Conservation (phyloP, 129 eudicot genomes). For the Sambucus nigra region DNA sequence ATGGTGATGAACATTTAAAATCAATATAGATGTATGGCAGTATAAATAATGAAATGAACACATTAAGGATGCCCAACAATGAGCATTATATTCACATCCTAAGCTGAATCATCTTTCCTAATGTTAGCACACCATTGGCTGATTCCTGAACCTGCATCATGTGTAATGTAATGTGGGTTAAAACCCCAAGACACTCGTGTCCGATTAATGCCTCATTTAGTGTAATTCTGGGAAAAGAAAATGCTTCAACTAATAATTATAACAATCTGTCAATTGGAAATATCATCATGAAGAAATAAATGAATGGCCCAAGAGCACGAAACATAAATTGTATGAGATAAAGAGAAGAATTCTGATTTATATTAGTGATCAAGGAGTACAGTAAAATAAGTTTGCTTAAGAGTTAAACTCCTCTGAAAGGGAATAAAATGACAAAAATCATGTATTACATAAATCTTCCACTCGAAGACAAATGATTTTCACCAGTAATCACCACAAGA, state of each 20-base stretch:
- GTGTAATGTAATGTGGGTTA: no score
- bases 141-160: no score
- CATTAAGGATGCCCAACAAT: no score
- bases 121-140: neutral
- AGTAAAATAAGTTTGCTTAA: neutral
- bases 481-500: constrained; percentile 98
- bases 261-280: no score
- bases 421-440: neutral
- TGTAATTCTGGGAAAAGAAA: no score
- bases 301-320: neutral
- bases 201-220: no score
- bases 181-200: no score
- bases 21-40: neutral
- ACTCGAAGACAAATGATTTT: neutral
- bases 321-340: neutral
- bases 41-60: no score
- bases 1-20: constrained; percentile 2
- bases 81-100: neutral
- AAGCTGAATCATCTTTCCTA: neutral
- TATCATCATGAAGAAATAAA: no score
- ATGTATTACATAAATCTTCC: neutral
- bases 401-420: neutral
- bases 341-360: constrained; percentile 2
- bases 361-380: neutral
- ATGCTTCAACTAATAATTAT: no score